These are phyloP conservation scores for Leccinum aurantiacum DNA, from an alignment of 768 basidiomycete species.

Conservation along the genomic window DNA sequence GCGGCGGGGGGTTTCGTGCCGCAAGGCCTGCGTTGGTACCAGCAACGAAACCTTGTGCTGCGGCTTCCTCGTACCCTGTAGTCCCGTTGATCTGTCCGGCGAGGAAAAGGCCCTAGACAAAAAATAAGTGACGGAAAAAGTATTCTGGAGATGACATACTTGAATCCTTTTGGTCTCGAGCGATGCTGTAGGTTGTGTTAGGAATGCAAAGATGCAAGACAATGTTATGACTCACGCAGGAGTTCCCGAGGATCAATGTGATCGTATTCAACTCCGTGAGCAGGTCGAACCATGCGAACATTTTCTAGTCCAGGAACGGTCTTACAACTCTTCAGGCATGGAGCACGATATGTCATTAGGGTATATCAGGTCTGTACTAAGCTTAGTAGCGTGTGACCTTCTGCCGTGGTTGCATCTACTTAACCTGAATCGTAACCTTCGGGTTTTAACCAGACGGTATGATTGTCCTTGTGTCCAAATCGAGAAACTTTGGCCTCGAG, in stretches of 20 bases:
- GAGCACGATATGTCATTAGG: constrained; percentile 90
- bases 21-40: constrained; percentile 85
- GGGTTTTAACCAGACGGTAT: constrained; percentile 87
- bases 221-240: constrained; percentile 47
- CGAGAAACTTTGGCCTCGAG: constrained; percentile 84
- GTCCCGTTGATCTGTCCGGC: constrained; percentile 93
- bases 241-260: constrained; percentile 86
- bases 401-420: background rate
- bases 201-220: background rate
- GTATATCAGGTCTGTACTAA: constrained; percentile 70
- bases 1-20: constrained; percentile 51
- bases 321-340: constrained; percentile 83
- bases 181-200: constrained; percentile 50
- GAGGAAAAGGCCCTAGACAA: constrained; percentile 69
- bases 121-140: background rate
- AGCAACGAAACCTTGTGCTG: constrained; percentile 79
- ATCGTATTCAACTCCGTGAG: constrained; percentile 94
- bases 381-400: background rate
- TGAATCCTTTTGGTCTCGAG: constrained; percentile 84
- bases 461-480: constrained; percentile 67
- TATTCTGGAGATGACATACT: constrained; percentile 33
- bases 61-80: constrained; percentile 94
- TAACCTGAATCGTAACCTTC: constrained; percentile 88
- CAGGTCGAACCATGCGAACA: constrained; percentile 79
- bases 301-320: constrained; percentile 84